Evolutionary conservation across 2,329 filamentous ascomycete genomes (phyloP), one percentile per base, ranked within the genome.

Genomic region (Ophiosphaerella herpotricha): DNA sequence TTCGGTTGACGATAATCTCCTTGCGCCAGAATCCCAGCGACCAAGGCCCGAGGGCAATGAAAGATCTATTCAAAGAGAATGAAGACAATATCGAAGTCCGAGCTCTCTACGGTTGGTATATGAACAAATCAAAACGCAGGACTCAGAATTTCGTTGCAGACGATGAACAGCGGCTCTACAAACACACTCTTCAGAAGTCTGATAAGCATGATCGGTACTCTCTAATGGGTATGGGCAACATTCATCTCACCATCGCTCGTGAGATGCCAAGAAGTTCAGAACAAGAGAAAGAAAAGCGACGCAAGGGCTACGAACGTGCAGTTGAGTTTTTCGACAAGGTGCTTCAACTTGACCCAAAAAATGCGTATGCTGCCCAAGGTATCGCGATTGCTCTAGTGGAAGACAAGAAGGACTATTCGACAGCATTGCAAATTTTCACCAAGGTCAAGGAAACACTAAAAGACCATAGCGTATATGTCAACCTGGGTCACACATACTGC

Each of bases 311-410:
- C 70, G 85, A 87, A 69, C 91, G 93, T 60, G 92, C 94, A 0
- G 92, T 97, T 9, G 95, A 99, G 70, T 99, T 99, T 75, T 99
- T 97, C 64, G 94, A 97, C 71, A 99, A 99, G 76, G 93, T 93
- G 4, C 79, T 99, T 18, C 91, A 95, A 56, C 79, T 99, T n/a
- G 94, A 99, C 66, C 86, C 91, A 0, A 91, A 88, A 76, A 99
- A 97, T 62, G 93, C 94, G 0, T 96, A 96, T 71, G 95, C 95
- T 7, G 94, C 94, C 2, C 94, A 99, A 70, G 94, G 95, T 53
- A 86, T 99, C 58, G 94, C 90, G 12, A 97, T 99, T 67, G 92
- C 93, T 7, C 80, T 99, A 24, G 87, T 94, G 1, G 94, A 99
- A 71, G 93, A 97, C 71, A 94, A 89, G 77, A 97, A 94, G 73